Evolutionary conservation across 1,284 basidiomycete species (phyloP).

Genomic region (Papiliotrema nemorosa): DNA sequence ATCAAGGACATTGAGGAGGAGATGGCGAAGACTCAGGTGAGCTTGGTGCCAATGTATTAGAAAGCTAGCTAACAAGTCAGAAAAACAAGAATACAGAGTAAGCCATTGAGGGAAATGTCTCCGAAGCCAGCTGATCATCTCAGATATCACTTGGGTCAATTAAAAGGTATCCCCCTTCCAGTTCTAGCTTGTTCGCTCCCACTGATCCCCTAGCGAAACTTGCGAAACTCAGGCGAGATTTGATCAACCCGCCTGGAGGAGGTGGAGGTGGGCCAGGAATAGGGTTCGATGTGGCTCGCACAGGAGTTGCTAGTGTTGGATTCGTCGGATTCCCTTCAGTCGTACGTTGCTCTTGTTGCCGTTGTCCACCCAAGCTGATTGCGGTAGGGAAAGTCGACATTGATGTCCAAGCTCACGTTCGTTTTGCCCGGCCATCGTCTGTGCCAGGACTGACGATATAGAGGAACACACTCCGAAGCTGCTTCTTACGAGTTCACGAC

Average conservation of each 20-base stretch:
- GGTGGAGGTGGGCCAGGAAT: slow-evolving; percentile 82
- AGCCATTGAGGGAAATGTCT: slow-evolving; percentile 17
- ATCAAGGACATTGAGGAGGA: slow-evolving; percentile 51
- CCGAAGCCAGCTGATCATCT: background rate
- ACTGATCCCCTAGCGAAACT: slow-evolving; percentile 67
- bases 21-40: slow-evolving; percentile 49
- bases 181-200: slow-evolving; percentile 31
- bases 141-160: slow-evolving; percentile 88
- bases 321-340: slow-evolving; percentile 65
- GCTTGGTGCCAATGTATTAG: background rate
- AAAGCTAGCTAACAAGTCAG: slow-evolving; percentile 50
- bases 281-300: slow-evolving; percentile 96
- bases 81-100: slow-evolving; percentile 78
- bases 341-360: slow-evolving; percentile 8
- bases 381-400: slow-evolving; percentile 66
- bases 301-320: slow-evolving; percentile 92
- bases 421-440: slow-evolving; percentile 5
- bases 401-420: slow-evolving; percentile 92
- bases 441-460: slow-evolving; percentile 7
- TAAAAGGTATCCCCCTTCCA: slow-evolving; percentile 58
- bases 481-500: slow-evolving; percentile 97
- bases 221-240: slow-evolving; percentile 91
- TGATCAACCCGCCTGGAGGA: slow-evolving; percentile 73
- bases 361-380: background rate
- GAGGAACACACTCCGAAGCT: slow-evolving; percentile 92